Evolutionary conservation across 1,139 yeast genomes (phyloP), one percentile per base, ranked within the genome.

Genomic region (Saccharomyces hybrid): DNA sequence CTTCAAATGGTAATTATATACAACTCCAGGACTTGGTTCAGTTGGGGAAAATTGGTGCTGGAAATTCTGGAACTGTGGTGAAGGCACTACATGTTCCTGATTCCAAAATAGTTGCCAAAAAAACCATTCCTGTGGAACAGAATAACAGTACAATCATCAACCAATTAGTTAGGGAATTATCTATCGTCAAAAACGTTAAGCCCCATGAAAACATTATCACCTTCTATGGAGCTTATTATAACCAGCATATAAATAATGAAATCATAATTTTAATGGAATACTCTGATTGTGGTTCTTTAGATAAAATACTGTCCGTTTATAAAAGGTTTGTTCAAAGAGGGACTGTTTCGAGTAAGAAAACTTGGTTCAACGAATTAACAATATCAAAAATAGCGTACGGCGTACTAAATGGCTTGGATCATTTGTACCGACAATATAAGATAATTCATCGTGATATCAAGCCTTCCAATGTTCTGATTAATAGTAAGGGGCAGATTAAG

Each of bases 361-460:
- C 74, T 54, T 87, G 77, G 63, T 79, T 85, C 49, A 88, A 90
- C 2, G 84, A 85, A 58, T 75, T 75, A 51, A 84, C 88, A 54
- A 75, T 91, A 47, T 84, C 87, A 53, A 87, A 86, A 64, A 81
- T 91, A 44, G 81, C 95, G 13, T 84, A 74, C 60, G 83, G 90
- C 6, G 91, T 93, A 1, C 75, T 91, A 9, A 82, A 84, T 31
- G 98, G 98, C 0, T 75, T 93, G 55, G 82, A 83, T 50, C 93
- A 91, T 67, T 75, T 93, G 46, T 91, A 90, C 70, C 81, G 86
- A 52, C 78, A 81, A 53, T 95, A 90, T 67, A 82, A 89, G 57
- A 91, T 93, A 63, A 87, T 93, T 55, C 99, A 93, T 69, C 78
- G 98, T 58, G 97, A 91, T 67, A 86, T 91, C 60, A 91, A 91